phyloP scores from a whole-genome alignment of 768 basidiomycete genomes.

The Leccinum boreale region DNA sequence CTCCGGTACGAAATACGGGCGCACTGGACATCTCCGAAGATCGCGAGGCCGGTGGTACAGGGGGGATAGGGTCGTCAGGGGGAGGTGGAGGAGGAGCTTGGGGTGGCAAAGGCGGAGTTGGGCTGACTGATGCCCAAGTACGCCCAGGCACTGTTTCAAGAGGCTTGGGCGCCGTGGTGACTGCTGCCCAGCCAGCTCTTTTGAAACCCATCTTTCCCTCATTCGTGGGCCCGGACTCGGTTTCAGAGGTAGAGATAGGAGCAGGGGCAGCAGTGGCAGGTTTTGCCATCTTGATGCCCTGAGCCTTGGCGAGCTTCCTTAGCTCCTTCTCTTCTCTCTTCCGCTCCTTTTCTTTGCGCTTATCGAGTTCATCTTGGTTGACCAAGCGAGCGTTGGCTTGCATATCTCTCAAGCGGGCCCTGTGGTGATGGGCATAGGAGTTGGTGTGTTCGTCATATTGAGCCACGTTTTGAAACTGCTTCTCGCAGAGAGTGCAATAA shows the following conservation, averaged over 20 bases:
- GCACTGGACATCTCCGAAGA: slow-evolving; percentile 24
- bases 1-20: slow-evolving; percentile 56
- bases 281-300: slow-evolving; percentile 64
- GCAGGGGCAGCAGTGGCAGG: slow-evolving; percentile 21
- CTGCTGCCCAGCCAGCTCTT: slow-evolving; percentile 51
- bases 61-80: slow-evolving; percentile 5
- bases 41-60: slow-evolving; percentile 16
- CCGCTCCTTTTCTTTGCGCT: slow-evolving; percentile 80
- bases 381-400: slow-evolving; percentile 69
- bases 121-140: slow-evolving; percentile 16
- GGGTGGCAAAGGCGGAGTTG: slow-evolving; percentile 22
- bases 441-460: slow-evolving; percentile 91
- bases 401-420: slow-evolving; percentile 79
- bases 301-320: slow-evolving; percentile 78
- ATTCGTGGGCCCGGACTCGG: slow-evolving; percentile 10
- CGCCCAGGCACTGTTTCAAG: slow-evolving; percentile 10
- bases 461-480: slow-evolving; percentile 82
- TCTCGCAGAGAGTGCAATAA: slow-evolving; percentile 81
- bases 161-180: slow-evolving; percentile 13
- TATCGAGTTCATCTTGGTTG: slow-evolving; percentile 64
- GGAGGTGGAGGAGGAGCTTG: slow-evolving; percentile 10
- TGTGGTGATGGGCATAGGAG: slow-evolving; percentile 85
- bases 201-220: slow-evolving; percentile 32
- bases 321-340: slow-evolving; percentile 84
- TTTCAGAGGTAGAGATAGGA: slow-evolving; percentile 17